Percentiles rank a stretch among this genome's conserved stretches.
phyloP scores from a whole-genome alignment of 176 grass and related monocot genomes.

The Puccinellia tenuiflora region DNA sequence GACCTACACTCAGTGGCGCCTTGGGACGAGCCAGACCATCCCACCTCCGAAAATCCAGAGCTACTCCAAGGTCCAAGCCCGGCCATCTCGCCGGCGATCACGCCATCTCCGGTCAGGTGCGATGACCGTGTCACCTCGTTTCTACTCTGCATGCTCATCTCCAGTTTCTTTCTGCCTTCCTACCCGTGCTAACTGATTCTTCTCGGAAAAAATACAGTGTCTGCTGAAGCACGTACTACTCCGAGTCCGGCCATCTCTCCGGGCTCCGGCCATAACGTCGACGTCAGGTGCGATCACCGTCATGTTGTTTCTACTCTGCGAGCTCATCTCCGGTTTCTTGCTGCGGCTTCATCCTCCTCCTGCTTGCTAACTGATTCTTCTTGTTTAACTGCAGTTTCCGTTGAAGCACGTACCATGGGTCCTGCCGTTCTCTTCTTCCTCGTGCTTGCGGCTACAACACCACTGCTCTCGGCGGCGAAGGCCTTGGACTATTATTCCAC shows the following conservation, averaged over 20 bases:
- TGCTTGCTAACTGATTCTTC: not conserved
- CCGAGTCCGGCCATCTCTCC: too few species aligned
- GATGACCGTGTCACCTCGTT: not conserved
- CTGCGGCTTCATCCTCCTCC: not conserved
- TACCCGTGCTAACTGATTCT: not conserved
- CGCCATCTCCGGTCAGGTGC: not conserved
- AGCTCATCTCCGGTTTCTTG: not conserved
- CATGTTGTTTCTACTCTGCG: not conserved
- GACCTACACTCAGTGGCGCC: not conserved
- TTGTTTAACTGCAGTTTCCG: not conserved
- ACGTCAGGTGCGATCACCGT: not conserved
- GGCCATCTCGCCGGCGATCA: too few species aligned
- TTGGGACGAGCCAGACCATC: too few species aligned
- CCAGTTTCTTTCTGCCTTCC: not conserved
- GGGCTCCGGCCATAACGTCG: too few species aligned
- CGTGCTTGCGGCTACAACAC: not conserved
- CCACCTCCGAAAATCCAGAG: too few species aligned
- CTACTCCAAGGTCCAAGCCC: not conserved
- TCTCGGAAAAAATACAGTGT: not conserved
- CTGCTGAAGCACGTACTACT: not conserved
- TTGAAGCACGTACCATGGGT: not conserved
- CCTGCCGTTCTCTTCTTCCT: not conserved
- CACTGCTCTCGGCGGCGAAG: not conserved
- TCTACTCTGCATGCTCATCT: not conserved
- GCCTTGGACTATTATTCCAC: not conserved